phyloP scores from a whole-genome alignment of 768 basidiomycete genomes.

The Cubamyces sp. region DNA sequence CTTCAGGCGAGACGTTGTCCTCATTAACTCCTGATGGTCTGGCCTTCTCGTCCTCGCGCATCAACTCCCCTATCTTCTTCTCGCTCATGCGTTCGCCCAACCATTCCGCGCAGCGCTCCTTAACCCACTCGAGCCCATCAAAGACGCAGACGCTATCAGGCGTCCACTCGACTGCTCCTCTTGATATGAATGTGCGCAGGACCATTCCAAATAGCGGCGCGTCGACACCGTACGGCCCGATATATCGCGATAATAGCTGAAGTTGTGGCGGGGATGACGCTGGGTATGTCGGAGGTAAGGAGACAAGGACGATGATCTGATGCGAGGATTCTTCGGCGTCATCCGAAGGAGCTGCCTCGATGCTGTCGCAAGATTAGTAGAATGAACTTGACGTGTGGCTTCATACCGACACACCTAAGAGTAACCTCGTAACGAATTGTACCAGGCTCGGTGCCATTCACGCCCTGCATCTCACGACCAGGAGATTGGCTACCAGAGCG shows the following conservation, averaged over 20 bases:
- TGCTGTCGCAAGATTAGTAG: slow-evolving; percentile 12
- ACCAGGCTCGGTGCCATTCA: slow-evolving; percentile 27
- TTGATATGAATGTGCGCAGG: slow-evolving; percentile 80
- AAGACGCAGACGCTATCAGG: slow-evolving; percentile 80
- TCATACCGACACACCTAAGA: slow-evolving; percentile 56
- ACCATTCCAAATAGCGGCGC: slow-evolving; percentile 75
- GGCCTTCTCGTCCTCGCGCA: slow-evolving; percentile 52
- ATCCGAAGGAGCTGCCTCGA: slow-evolving; percentile 2
- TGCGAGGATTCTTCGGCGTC: slow-evolving; percentile 1
- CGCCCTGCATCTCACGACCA: slow-evolving; percentile 25
- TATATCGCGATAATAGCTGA: slow-evolving; percentile 82
- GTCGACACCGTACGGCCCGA: slow-evolving; percentile 80
- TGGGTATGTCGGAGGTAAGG: slow-evolving; percentile 62
- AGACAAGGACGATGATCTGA: slow-evolving; percentile 42
- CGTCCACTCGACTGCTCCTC: slow-evolving; percentile 76
- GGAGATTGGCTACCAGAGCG: slow-evolving; percentile 18
- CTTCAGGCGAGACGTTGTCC: slow-evolving; percentile 43
- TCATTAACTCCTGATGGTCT: neutral
- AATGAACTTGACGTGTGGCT: slow-evolving; percentile 30
- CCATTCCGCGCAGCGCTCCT: slow-evolving; percentile 71
- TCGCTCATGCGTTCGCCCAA: slow-evolving; percentile 65
- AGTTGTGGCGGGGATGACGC: slow-evolving; percentile 72
- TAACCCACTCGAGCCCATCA: slow-evolving; percentile 79
- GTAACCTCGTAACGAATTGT: slow-evolving; percentile 67
- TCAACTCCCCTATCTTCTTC: slow-evolving; percentile 56